Conservation (phyloP, 495 filamentous ascomycete genomes). For the Podospora pseudocomata region DNA sequence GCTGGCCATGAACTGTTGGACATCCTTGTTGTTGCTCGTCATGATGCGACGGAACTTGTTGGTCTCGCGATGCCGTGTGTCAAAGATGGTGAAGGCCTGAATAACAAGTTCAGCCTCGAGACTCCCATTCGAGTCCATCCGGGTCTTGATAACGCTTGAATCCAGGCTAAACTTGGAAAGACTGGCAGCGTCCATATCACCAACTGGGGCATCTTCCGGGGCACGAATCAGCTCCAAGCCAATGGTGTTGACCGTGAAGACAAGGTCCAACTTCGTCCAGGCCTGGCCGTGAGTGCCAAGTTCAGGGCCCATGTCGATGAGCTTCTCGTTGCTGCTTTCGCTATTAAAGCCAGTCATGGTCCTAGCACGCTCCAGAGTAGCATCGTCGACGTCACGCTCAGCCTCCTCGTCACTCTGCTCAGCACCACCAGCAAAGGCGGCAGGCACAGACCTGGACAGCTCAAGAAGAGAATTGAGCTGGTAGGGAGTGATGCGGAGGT, state of each 20-base stretch:
- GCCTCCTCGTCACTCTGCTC: slow-evolving; percentile 62
- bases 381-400: slow-evolving; percentile 45
- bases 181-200: slow-evolving; percentile 73
- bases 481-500: slow-evolving; percentile 81
- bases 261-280: slow-evolving; percentile 91
- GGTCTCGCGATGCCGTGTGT: slow-evolving; percentile 77
- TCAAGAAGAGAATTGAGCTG: slow-evolving; percentile 86
- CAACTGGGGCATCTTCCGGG: slow-evolving; percentile 68
- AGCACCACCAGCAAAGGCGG: slow-evolving; percentile 74
- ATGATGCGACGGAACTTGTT: slow-evolving; percentile 98
- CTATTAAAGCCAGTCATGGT: slow-evolving; percentile 45
- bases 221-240: slow-evolving; percentile 84
- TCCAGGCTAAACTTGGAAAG: slow-evolving; percentile 91
- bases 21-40: slow-evolving; percentile 89
- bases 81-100: slow-evolving; percentile 89
- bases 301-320: slow-evolving; percentile 61
- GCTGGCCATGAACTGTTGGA: slow-evolving; percentile 97
- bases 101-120: slow-evolving; percentile 91
- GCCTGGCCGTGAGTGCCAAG: slow-evolving; percentile 59
- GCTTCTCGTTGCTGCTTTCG: slow-evolving; percentile 35
- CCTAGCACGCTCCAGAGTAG: slow-evolving; percentile 45
- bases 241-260: slow-evolving; percentile 84
- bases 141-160: slow-evolving; percentile 82
- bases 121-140: slow-evolving; percentile 91
- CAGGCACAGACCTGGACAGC: slow-evolving; percentile 78